Base-by-base conservation (phyloP, 73 alveolate species). In the Breviolum minutum region DNA sequence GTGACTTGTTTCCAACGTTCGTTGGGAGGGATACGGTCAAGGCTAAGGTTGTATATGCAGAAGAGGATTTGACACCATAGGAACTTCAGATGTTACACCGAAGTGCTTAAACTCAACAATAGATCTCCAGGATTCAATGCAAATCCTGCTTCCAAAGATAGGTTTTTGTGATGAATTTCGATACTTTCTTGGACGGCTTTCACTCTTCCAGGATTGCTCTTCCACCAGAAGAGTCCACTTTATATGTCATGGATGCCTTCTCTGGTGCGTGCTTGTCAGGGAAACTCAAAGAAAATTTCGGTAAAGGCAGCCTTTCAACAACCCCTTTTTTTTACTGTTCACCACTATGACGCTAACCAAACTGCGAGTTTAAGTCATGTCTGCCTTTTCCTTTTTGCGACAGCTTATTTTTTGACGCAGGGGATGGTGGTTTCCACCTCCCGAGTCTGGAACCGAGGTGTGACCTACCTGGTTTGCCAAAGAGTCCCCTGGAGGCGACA, bases 401-500 rank as follows among this genome's bases (percentile, higher is more conserved):
- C 54, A 40, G 54, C 54, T 40, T 40, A 40, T 40, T 40, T 40
- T 40, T 2, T 2, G 54, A 40, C 54, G 54, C 54, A 40, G 54
- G 54, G 54, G 54, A 40, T 40, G 54, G 54, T 40, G 54, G 3
- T 40, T 40, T 40, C 0, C 3, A 40, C 54, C 54, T 40, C 5
- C 54, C 54, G 3, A 40, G 3, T 40, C 54, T 40, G 54, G 54
- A 40, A 40, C 54, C 60, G 61, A 84, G 93, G 93, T 84, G 93
- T 84, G 93, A 84, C 74, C 93, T 84, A 7, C 93, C 93, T 61
- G 93, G 93, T 84, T 61, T 84, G 73, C 93, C 93, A 60, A 61
- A 84, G 70, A 81, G 69, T 69, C 90, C 90, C 90, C 22, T 81
- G 90, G 90, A 81, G 90, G 90, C 90, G 20, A 8, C 2, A 71